Evolutionary conservation across 2,329 filamentous ascomycete genomes (phyloP).

Genomic region (Davidsoniella eucalypti): DNA sequence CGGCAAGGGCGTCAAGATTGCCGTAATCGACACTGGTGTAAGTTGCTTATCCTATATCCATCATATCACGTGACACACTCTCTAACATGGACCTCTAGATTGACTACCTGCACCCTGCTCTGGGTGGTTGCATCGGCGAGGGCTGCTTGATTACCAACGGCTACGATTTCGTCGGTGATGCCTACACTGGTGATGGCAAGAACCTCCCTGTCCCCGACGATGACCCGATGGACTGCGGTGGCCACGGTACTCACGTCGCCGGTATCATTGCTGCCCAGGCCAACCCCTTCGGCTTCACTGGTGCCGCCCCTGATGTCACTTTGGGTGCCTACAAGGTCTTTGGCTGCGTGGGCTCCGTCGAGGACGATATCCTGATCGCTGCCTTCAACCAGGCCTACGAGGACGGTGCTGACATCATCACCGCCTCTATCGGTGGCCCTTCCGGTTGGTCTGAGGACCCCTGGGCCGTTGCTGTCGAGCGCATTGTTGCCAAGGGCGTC

Average conservation of each 20-base stretch:
- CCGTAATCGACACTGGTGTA: constrained; percentile 37
- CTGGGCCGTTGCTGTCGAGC: constrained; percentile 32
- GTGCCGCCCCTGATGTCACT: constrained; percentile 38
- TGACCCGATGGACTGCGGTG: constrained; percentile 38
- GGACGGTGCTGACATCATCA: constrained; percentile 40
- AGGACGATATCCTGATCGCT: constrained; percentile 40
- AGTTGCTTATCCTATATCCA: constrained; percentile 16
- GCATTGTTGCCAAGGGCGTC: constrained; percentile 36
- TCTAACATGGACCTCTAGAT: constrained; percentile 21
- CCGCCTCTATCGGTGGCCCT: constrained; percentile 34
- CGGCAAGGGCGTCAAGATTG: constrained; percentile 36
- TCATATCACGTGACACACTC: background rate
- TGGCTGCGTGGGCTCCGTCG: constrained; percentile 33
- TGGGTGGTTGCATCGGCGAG: constrained; percentile 46
- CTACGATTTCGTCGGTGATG: constrained; percentile 40
- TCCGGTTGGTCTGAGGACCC: constrained; percentile 36
- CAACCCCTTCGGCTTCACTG: constrained; percentile 30
- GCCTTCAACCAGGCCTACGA: constrained; percentile 44
- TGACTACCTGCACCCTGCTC: constrained; percentile 45
- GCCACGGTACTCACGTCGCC: constrained; percentile 45
- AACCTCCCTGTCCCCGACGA: constrained; percentile 24
- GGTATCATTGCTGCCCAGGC: constrained; percentile 45
- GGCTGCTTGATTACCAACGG: constrained; percentile 42
- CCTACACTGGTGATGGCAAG: constrained; percentile 23
- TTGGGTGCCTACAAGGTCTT: constrained; percentile 42